These are phyloP conservation scores for Amaranthus palmeri DNA, from an alignment of 148 eudicot species.

Conservation along the genomic window DNA sequence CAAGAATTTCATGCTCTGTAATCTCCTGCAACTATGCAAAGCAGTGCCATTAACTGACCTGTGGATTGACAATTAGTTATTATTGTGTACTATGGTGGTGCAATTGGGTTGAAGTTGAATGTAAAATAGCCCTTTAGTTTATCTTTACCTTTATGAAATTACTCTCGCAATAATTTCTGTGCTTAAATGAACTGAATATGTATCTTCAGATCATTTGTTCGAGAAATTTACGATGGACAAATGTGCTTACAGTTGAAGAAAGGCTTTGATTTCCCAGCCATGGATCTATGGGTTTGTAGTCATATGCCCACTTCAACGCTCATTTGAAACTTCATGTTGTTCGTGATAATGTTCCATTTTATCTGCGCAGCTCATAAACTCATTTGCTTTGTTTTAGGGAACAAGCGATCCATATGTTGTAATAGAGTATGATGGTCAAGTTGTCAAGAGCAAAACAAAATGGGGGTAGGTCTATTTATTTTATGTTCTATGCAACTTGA, in stretches of 20 bases:
- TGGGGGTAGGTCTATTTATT: constrained; percentile 68
- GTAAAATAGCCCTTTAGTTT: background rate
- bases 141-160: background rate
- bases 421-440: constrained; percentile 73
- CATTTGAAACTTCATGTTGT: background rate
- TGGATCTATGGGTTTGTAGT: constrained; percentile 94
- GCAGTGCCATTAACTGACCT: background rate
- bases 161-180: background rate
- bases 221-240: constrained; percentile 93
- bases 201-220: constrained; percentile 68
- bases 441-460: constrained; percentile 73
- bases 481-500: background rate
- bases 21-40: background rate
- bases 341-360: background rate
- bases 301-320: background rate
- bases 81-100: background rate
- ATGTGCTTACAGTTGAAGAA: constrained; percentile 76
- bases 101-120: background rate
- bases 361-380: background rate
- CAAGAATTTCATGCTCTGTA: background rate
- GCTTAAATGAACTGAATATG: background rate
- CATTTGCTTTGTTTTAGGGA: constrained; percentile 52
- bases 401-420: constrained; percentile 97
- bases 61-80: background rate
- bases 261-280: constrained; percentile 74